Percentiles rank a stretch among this genome's conserved stretches.
phyloP scores from a whole-genome alignment of 2,329 filamentous ascomycete genomes.

The Arthrinium puccinioides region DNA sequence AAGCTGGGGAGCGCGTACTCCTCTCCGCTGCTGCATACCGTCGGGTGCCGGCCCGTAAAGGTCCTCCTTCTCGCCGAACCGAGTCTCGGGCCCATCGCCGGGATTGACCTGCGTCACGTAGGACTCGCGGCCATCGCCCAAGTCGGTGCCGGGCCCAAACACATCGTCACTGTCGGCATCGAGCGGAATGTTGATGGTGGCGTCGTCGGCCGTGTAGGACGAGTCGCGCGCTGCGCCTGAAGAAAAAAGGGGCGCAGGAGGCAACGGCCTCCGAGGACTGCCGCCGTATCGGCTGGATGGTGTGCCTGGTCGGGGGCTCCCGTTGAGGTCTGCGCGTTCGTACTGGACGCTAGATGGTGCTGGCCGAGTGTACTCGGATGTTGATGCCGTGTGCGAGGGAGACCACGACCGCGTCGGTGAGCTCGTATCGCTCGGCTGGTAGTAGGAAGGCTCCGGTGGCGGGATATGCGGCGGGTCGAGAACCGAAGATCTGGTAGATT shows the following conservation, averaged over 20 bases:
- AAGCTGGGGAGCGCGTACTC: slow-evolving; percentile 81
- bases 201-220: slow-evolving; percentile 54
- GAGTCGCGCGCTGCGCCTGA: slow-evolving; percentile 38
- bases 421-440: slow-evolving; percentile 36
- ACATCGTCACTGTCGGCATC: slow-evolving; percentile 59
- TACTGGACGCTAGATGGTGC: slow-evolving; percentile 66
- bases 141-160: slow-evolving; percentile 46
- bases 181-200: slow-evolving; percentile 66
- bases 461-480: slow-evolving; percentile 53
- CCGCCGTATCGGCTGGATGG: slow-evolving; percentile 84
- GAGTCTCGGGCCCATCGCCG: slow-evolving; percentile 34
- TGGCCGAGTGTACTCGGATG: slow-evolving; percentile 61
- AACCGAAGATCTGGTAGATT: slow-evolving; percentile 42
- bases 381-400: slow-evolving; percentile 38
- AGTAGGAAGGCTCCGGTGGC: slow-evolving; percentile 59
- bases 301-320: slow-evolving; percentile 82
- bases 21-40: slow-evolving; percentile 79
- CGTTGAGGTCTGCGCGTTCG: slow-evolving; percentile 83
- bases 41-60: slow-evolving; percentile 84
- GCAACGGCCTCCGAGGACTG: slow-evolving; percentile 78
- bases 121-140: slow-evolving; percentile 50
- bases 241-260: slow-evolving; percentile 80
- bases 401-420: slow-evolving; percentile 56
- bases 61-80: slow-evolving; percentile 53
- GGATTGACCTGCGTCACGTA: slow-evolving; percentile 50